Conservation (phyloP, 2,329 filamentous ascomycete genomes). For the Ophiostoma triangulosporum region DNA sequence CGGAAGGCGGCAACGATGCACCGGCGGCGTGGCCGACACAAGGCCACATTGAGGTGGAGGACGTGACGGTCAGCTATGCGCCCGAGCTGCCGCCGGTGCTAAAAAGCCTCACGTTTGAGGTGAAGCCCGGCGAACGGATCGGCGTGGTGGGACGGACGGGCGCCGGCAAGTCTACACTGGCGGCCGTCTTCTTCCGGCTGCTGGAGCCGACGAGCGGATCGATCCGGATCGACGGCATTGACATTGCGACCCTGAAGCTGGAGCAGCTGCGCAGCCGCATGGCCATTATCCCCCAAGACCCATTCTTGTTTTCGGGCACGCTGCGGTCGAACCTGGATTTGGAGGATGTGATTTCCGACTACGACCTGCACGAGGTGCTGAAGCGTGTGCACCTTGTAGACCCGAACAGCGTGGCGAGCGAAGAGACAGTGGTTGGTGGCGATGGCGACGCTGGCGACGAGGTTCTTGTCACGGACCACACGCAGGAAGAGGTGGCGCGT, state of each 20-base stretch:
- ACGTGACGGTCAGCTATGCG: conserved; percentile 26
- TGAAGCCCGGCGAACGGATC: conserved; percentile 42
- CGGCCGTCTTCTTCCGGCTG: conserved; percentile 49
- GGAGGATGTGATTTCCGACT: conserved; percentile 45
- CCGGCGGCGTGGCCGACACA: conserved; percentile 28
- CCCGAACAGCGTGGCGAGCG: conserved; percentile 22
- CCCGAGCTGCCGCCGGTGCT: conserved; percentile 24
- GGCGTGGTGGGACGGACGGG: conserved; percentile 53
- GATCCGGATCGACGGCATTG: conserved; percentile 32
- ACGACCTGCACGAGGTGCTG: conserved; percentile 46
- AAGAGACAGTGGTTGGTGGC: not conserved
- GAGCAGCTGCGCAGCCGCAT: conserved; percentile 46
- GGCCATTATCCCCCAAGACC: conserved; percentile 54
- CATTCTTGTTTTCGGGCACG: conserved; percentile 52
- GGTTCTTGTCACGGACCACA: conserved; percentile 2
- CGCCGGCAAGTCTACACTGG: conserved; percentile 52
- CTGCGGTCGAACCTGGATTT: conserved; percentile 51
- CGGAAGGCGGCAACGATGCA: conserved; percentile 21
- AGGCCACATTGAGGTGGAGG: conserved; percentile 26
- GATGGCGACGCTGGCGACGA: not conserved
- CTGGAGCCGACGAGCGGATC: conserved; percentile 29
- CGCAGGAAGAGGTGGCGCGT: conserved; percentile 6
- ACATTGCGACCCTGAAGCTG: conserved; percentile 46
- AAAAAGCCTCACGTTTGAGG: conserved; percentile 24
- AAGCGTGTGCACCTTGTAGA: conserved; percentile 46